A percentile compares a stretch with the other conserved stretches of the same genome.
Evolutionary conservation across 768 basidiomycete species (phyloP).

Genomic region (Leucogyrophana mollusca): DNA sequence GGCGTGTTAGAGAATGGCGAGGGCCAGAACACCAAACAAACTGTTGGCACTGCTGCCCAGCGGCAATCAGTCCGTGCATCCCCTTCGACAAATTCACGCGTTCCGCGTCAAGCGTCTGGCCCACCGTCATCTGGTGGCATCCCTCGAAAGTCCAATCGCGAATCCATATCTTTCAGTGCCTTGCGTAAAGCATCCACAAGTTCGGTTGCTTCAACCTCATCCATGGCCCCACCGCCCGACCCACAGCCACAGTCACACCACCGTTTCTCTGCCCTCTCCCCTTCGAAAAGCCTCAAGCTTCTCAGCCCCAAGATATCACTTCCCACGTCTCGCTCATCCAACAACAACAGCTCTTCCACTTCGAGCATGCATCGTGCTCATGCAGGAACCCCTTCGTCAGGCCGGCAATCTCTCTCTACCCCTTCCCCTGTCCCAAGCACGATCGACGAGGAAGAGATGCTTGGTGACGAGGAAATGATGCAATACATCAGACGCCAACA

Average conservation of each 20-base stretch:
- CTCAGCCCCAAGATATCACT: constrained; percentile 76
- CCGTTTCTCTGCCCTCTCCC: constrained; percentile 81
- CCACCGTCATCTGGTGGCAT: constrained; percentile 45
- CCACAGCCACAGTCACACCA: constrained; percentile 46
- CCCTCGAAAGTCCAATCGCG: constrained; percentile 69
- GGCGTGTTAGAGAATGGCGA: constrained; percentile 73
- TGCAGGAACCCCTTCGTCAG: constrained; percentile 64
- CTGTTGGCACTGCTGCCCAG: constrained; percentile 36
- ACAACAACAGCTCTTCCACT: constrained; percentile 34
- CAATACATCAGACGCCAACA: constrained; percentile 90
- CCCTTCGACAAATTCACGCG: constrained; percentile 59
- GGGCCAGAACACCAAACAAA: constrained; percentile 39
- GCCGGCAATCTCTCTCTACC: constrained; percentile 74
- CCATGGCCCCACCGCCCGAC: constrained; percentile 44
- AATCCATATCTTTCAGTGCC: constrained; percentile 76
- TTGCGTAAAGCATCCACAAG: constrained; percentile 82
- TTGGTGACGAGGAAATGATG: constrained; percentile 97
- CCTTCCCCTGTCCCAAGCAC: constrained; percentile 80
- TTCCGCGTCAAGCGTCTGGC: constrained; percentile 61
- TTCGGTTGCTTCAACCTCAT: constrained; percentile 69
- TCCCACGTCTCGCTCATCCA: constrained; percentile 54
- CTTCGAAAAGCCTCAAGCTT: constrained; percentile 80
- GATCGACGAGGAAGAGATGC: constrained; percentile 80
- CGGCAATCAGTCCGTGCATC: constrained; percentile 65
- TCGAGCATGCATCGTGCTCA: constrained; percentile 47